Evolutionary conservation across 2,329 filamentous ascomycete genomes (phyloP), one percentile per base, ranked within the genome.

Genomic region (Talaromyces marneffei): DNA sequence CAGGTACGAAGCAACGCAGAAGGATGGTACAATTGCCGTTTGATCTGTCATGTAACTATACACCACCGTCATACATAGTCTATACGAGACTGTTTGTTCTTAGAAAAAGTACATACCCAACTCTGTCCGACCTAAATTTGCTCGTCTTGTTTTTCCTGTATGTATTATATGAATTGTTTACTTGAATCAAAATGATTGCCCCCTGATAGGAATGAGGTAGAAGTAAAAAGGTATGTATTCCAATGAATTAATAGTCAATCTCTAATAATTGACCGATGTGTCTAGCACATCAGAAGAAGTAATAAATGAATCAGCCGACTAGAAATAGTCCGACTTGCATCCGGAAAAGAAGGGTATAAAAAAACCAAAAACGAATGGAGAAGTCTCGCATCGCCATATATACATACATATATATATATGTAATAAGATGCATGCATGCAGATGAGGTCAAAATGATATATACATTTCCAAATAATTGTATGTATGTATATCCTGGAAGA

Each of bases 1-100:
- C 62, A 77, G 75, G 66, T 77, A 77, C 62, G 75, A 77, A 64
- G 73, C 75, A 27, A 74, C 70, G 12, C 70, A 71, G 59, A 73
- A 74, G 59, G 63, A 70, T 31, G 55, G 53, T 16, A 61, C 53
- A 18, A 60, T 63, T 39, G 39, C 57, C 18, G 57, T 61, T 52
- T 60, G 44, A 60, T 23, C 29, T 40, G n/a, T 42, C n/a, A n/a
- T n/a, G n/a, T n/a, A n/a, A n/a, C n/a, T n/a, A n/a, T n/a, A n/a
- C n/a, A n/a, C n/a, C n/a, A n/a, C n/a, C n/a, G 29, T 27, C n/a
- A 57, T 48, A 33, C 50, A 35, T 46, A 44, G 46, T 52, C 48
- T 33, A 33, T 5, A 31, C 9, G n/a, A 52, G 48, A 33, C 29
- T 52, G 35, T 52, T 14, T 31, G 44, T 50, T 20, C 48, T 33